A percentile compares a stretch with the other conserved stretches of the same genome.
Evolutionary conservation across 1,139 yeast species (phyloP).

Genomic region (Meyerozyma elateridarum): DNA sequence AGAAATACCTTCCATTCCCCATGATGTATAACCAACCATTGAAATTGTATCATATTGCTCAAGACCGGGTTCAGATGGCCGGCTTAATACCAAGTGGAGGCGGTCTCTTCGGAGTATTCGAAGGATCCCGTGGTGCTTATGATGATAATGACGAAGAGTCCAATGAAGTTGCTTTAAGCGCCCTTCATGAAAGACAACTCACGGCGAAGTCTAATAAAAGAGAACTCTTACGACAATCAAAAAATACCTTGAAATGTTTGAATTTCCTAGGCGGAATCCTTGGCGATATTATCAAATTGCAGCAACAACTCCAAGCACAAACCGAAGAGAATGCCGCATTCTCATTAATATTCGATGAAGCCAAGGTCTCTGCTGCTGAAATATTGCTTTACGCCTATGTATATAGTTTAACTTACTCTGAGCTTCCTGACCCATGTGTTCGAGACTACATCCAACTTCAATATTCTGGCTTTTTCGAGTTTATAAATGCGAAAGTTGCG

Average conservation of each 20-base stretch:
- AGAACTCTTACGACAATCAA: constrained; percentile 42
- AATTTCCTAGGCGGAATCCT: constrained; percentile 33
- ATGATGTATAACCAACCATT: constrained; percentile 80
- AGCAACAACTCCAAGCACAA: constrained; percentile 12
- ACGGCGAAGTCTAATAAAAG: constrained; percentile 40
- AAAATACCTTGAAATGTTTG: constrained; percentile 49
- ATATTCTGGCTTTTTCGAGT: constrained; percentile 20
- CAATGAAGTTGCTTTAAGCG: constrained; percentile 43
- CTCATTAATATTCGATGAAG: constrained; percentile 16
- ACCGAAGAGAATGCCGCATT: constrained; percentile 11
- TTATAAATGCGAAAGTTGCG: constrained; percentile 9
- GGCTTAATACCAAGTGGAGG: constrained; percentile 34
- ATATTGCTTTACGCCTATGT: constrained; percentile 39
- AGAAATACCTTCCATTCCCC: constrained; percentile 66
- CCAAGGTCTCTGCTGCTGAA: constrained; percentile 12
- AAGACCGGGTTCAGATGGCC: constrained; percentile 33
- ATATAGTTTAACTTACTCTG: constrained; percentile 25
- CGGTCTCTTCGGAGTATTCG: constrained; percentile 26
- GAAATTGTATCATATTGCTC: constrained; percentile 46
- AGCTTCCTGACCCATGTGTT: constrained; percentile 44
- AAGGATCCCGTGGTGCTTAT: constrained; percentile 14
- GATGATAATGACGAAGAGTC: constrained; percentile 18
- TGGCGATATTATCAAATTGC: constrained; percentile 20
- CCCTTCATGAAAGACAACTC: constrained; percentile 47
- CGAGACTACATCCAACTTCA: constrained; percentile 25